Evolutionary conservation across 176 grass and related monocot genomes (phyloP), one percentile per base, ranked within the genome.

Genomic region (Neostapfia colusana): DNA sequence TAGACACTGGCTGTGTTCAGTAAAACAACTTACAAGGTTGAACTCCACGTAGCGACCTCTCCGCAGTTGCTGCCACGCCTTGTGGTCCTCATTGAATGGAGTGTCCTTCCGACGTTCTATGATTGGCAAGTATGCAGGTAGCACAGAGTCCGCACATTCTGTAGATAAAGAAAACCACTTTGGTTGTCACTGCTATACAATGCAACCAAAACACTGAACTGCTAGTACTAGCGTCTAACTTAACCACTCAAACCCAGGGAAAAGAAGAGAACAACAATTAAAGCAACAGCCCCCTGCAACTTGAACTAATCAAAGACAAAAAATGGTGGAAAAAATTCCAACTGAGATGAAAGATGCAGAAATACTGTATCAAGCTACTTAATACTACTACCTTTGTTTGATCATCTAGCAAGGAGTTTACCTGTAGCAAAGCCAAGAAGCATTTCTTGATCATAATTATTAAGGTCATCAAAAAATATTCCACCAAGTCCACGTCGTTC

Each of bases 391-490:
- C 15, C 21, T 69, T 37, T 20, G 39, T 65, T 26, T 70, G 3
- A 18, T 56, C 27, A 85, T 67, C 21, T 34, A 77, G 54, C 4
- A 58, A 49, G n/a, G 10, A 48, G 67, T 48, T 83, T 79, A 99
- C 96, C 92, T 72, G 96, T 92, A 60, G 89, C 80, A 70, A 99
- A 99, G 75, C 66, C 70, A 50, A 99, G 89, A 87, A 99, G 96
- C 89, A 90, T 95, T 85, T 99, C 96, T 87, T 99, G 96, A 79
- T 99, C 89, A 84, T 90, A 90, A 65, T 92, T 55, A 17, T 95
- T 99, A 76, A 99, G 78, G 62, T 99, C 96, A 55, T 99, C 96
- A 78, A 99, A 99, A 86, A 99, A 99, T 85, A 99, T 99, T 59
- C 96, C 96, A 59, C 96, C 96, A 6, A 99, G 87, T 28, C 96